Evolutionary conservation across 2,329 filamentous ascomycete species (phyloP).

Genomic region (Aquanectria penicillioides): DNA sequence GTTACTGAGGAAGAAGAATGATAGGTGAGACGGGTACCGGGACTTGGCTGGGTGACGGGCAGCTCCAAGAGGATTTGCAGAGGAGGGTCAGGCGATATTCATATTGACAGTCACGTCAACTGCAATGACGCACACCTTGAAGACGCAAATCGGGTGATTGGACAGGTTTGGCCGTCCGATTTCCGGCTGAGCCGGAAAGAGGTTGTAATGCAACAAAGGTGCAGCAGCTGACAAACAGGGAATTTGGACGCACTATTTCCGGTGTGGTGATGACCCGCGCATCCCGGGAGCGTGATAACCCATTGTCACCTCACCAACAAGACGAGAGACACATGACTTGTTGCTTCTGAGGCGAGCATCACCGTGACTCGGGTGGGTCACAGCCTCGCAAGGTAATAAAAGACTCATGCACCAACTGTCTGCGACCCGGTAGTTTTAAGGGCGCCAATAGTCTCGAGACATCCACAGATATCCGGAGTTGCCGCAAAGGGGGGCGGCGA

Average conservation of each 20-base stretch:
- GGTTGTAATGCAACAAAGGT: neutral
- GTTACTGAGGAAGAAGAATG: neutral
- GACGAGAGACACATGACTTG: slow-evolving; percentile 14
- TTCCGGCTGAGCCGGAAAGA: slow-evolving; percentile 13
- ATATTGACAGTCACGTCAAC: slow-evolving; percentile 7
- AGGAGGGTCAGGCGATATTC: neutral
- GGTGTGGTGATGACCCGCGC: neutral
- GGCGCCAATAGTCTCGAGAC: neutral
- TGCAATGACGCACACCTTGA: neutral
- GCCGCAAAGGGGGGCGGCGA: neutral
- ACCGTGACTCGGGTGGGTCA: neutral
- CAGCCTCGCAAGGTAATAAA: too few relatives aligned
- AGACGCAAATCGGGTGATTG: slow-evolving; percentile 7
- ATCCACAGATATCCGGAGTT: slow-evolving; percentile 7
- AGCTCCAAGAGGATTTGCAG: neutral
- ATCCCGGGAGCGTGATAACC: neutral
- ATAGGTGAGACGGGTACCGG: neutral
- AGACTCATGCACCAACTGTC: neutral
- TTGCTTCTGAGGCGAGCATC: too few relatives aligned
- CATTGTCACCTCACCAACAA: neutral
- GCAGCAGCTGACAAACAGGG: slow-evolving; percentile 9
- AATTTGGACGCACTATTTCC: slow-evolving; percentile 5
- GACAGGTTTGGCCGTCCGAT: slow-evolving; percentile 1
- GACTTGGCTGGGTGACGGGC: neutral
- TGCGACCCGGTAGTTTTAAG: neutral